Evolutionary conservation across 306 rosid genomes (phyloP), one percentile per base, ranked within the genome.

Genomic region (Prinsepia uniflora): DNA sequence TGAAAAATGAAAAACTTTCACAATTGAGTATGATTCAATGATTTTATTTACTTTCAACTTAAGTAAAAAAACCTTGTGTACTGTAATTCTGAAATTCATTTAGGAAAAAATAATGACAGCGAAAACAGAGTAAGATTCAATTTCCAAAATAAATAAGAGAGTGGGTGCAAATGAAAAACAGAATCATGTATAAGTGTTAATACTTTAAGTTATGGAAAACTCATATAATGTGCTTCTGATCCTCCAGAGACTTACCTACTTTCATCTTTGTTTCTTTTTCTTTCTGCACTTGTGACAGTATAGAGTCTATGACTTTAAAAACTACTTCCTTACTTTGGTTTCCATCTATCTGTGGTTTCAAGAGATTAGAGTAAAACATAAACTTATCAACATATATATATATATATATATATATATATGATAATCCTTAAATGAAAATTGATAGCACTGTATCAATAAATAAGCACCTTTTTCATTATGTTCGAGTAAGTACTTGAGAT

Each of bases 321-420:
- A 94, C 80, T 74, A 58, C 88, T 61, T 80, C 88, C 73, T 89
- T 94, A 17, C 88, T 58, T 68, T 79, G 87, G 75, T 87, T 88
- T 47, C 98, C 98, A 79, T 94, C 83, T 36, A 94, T 80, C 98
- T 94, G 83, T 52, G 59, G 45, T 76, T 55, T 34, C 80, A 77
- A 72, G 46, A 24, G 57, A 77, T 24, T 18, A 72, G 39, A 24
- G 14, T 41, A 14, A 55, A 30, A 19, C 15, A 52, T 41, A 64
- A 70, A 30, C 65, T 77, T 65, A 49, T 30, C 44, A 20, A 54
- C 57, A 60, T 49, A 56, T 49, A 75, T 59, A 72, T 50, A 68
- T 30, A 46, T 2, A 24, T 24, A 2, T 24, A 24, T 24, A 59
- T 76, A 70, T 70, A 75, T 62, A 72, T 55, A 68, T 39, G 42